These are phyloP conservation scores for Oryza meyeriana DNA, from an alignment of 176 grass and related monocot species.

Conservation along the genomic window DNA sequence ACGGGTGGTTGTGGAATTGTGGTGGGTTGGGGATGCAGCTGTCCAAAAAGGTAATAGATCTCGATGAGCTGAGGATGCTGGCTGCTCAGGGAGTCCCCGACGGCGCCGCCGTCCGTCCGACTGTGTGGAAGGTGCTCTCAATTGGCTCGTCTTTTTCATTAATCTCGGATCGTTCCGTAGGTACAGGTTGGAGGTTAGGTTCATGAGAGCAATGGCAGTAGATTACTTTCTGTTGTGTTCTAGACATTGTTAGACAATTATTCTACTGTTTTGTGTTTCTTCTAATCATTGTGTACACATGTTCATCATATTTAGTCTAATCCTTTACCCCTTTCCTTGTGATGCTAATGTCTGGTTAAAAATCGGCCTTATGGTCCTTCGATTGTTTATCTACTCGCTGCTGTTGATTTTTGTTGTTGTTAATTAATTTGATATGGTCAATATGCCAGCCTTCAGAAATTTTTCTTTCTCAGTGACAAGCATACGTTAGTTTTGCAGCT, in stretches of 20 bases:
- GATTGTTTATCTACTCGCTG: background rate
- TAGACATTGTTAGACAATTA: background rate
- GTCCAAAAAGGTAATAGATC: constrained; percentile 77
- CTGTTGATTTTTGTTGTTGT: background rate
- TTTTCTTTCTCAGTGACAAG: constrained; percentile 18
- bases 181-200: background rate
- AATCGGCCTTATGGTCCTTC: background rate
- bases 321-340: background rate
- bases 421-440: constrained; percentile 5
- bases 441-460: constrained; percentile 14
- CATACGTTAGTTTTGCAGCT: constrained; percentile 53
- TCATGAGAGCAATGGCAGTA: background rate
- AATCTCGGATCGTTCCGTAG: constrained; percentile 1
- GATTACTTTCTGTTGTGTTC: background rate
- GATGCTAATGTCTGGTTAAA: background rate
- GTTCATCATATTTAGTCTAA: background rate
- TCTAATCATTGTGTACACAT: background rate
- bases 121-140: constrained; percentile 71
- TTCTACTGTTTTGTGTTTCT: background rate
- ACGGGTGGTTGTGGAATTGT: background rate
- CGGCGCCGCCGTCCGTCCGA: constrained; percentile 62
- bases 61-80: constrained; percentile 73
- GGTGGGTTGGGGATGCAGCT: constrained; percentile 43
- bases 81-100: constrained; percentile 71
- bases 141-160: background rate